Base-by-base conservation (phyloP, 169 alveolate genomes). In the Plasmodium vinckei region DNA sequence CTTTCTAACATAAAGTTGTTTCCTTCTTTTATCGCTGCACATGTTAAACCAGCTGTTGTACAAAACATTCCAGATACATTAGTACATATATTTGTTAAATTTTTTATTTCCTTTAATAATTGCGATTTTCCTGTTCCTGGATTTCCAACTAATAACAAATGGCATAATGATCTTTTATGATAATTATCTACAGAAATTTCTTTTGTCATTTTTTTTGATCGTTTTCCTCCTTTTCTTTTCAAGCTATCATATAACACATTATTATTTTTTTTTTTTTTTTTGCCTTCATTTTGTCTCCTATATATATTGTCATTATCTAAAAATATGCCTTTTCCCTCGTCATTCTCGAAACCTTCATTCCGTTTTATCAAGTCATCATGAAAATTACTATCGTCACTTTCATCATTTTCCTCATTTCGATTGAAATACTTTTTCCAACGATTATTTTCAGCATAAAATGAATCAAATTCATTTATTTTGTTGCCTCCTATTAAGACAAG, bases 101-200 rank as follows among this genome's bases (percentile, higher is more conserved):
- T 92, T 13, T 88, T 75, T 9, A 98, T 98, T 51, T 94, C 94
- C 61, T 87, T 89, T 46, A 98, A 92, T 47, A 98, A 86, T 57
- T 95, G 96, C 23, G 99, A 96, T 92, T 98, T 98, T 42, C 99
- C 99, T 1, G 98, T 96, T 6, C 99, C 99, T 5, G 99, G 99
- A 65, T 96, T 98, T 0, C 99, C 99, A 44, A 98, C 95, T 47
- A 97, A 89, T 21, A 98, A 89, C 44, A 97, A 73, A 87, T 98
- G 99, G 59, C 96, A 93, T 53, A 91, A 87, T 0, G 95, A 87
- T 19, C 95, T 71, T 42, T 86, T 69, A 53, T 91, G 90, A 12
- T 56, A 86, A 67, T 70, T 56, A 42, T 64, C 67, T 21, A 64
- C n/a, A 1, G 77, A 47, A 75, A 54, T 15, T 19, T 67, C n/a